phyloP scores from a whole-genome alignment of 257 asterid genomes.

The Nyctanthes arbortristis region DNA sequence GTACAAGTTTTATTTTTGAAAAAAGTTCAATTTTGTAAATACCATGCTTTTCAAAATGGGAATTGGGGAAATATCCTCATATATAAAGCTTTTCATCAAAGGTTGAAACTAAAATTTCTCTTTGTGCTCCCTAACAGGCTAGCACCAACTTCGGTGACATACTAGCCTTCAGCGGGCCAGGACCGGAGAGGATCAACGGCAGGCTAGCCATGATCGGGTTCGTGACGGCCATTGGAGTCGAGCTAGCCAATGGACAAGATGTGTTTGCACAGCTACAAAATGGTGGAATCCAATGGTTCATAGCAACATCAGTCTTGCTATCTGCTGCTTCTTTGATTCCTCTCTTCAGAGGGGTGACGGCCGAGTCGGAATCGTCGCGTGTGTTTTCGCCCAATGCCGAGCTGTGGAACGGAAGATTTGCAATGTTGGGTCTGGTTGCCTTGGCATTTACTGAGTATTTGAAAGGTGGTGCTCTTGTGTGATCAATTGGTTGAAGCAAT shows the following conservation, averaged over 20 bases:
- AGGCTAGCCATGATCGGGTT: conserved; percentile 84
- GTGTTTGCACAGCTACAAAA: conserved; percentile 49
- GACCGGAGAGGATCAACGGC: conserved; percentile 82
- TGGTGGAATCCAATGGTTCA: conserved; percentile 64
- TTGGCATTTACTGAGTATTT: conserved; percentile 79
- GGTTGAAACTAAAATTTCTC: no score
- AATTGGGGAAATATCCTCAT: no score
- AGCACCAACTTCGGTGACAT: conserved; percentile 50
- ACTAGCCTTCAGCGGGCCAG: conserved; percentile 78
- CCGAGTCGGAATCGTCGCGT: conserved; percentile 45
- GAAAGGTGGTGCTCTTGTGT: conserved; percentile 62
- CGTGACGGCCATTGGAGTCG: conserved; percentile 71
- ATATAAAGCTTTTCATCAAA: no score
- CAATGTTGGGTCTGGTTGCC: conserved; percentile 83
- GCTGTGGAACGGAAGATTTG: conserved; percentile 82
- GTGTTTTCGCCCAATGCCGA: conserved; percentile 70
- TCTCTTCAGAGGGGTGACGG: conserved; percentile 51
- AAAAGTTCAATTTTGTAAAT: no score
- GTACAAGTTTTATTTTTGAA: no score
- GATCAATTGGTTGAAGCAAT: background rate
- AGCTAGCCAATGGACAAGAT: conserved; percentile 60
- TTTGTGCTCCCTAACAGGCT: conserved; percentile 16
- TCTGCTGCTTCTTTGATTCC: conserved; percentile 70
- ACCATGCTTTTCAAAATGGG: no score
- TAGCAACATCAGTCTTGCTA: conserved; percentile 49